Conservation (phyloP, 1,284 basidiomycete genomes). For the Microbotryum saponariae region DNA sequence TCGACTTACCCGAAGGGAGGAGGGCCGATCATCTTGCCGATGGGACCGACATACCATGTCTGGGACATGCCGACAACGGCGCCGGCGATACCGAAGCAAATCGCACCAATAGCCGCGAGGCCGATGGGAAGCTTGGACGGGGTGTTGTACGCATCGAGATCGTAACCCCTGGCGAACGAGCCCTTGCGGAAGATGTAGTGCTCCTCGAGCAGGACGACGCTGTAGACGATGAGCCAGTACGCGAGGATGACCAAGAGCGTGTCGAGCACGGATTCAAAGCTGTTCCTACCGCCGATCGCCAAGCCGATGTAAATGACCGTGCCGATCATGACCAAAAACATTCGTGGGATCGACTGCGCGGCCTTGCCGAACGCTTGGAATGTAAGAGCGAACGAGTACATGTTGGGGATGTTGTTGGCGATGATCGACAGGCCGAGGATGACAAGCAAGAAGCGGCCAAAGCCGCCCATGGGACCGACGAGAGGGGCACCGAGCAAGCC, state of each 20-base stretch:
- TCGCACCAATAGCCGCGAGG: slow-evolving; percentile 37
- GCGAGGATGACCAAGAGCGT: slow-evolving; percentile 33
- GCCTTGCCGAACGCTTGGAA: slow-evolving; percentile 41
- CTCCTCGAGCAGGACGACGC: slow-evolving; percentile 40
- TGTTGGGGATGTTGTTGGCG: slow-evolving; percentile 40
- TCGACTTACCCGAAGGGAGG: neutral
- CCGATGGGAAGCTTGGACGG: slow-evolving; percentile 33
- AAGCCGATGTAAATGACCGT: slow-evolving; percentile 36
- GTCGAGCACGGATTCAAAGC: slow-evolving; percentile 39
- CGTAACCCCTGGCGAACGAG: slow-evolving; percentile 36
- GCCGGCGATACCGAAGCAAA: slow-evolving; percentile 37
- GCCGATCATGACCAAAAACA: slow-evolving; percentile 39
- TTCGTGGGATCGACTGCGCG: slow-evolving; percentile 40
- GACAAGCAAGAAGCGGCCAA: slow-evolving; percentile 35
- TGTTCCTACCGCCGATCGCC: slow-evolving; percentile 41
- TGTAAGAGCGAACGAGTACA: slow-evolving; percentile 36
- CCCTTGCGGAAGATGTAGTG: slow-evolving; percentile 42
- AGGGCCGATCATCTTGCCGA: slow-evolving; percentile 31
- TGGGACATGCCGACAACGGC: slow-evolving; percentile 40
- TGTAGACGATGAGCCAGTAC: slow-evolving; percentile 43
- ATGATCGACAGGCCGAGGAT: slow-evolving; percentile 40
- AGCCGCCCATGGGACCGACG: slow-evolving; percentile 32
- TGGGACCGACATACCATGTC: slow-evolving; percentile 38
- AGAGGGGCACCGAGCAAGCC: slow-evolving; percentile 41
- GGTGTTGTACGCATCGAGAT: slow-evolving; percentile 41